Conservation (phyloP, 108 stramenopile genomes). For the Nannochloropsis gaditana region DNA sequence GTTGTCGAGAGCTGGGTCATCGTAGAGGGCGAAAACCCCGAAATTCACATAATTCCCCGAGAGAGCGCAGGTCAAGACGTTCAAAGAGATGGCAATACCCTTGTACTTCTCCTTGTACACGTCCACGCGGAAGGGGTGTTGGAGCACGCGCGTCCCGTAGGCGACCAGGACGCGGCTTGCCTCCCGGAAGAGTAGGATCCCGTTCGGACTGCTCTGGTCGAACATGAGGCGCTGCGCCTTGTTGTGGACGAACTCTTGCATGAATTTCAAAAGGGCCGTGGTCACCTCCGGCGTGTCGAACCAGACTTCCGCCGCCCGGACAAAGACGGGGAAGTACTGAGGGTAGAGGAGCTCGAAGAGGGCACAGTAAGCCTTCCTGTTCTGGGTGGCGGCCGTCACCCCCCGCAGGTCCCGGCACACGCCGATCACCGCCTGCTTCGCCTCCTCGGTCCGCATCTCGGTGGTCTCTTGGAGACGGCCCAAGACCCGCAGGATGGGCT, state of each 20-base stretch:
- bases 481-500: slow-evolving; percentile 71
- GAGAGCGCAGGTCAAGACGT: slow-evolving; percentile 81
- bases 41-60: slow-evolving; percentile 94
- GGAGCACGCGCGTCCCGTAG: slow-evolving; percentile 68
- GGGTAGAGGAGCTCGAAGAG: slow-evolving; percentile 89
- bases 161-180: slow-evolving; percentile 87
- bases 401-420: slow-evolving; percentile 89
- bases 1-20: slow-evolving; percentile 82
- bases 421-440: slow-evolving; percentile 65
- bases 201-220: slow-evolving; percentile 90
- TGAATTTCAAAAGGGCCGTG: slow-evolving; percentile 83
- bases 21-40: slow-evolving; percentile 92
- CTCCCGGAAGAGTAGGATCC: slow-evolving; percentile 90
- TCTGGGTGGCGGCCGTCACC: slow-evolving; percentile 80
- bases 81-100: slow-evolving; percentile 72
- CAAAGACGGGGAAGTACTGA: slow-evolving; percentile 69
- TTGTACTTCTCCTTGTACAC: slow-evolving; percentile 90
- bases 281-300: slow-evolving; percentile 85
- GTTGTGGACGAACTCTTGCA: slow-evolving; percentile 94
- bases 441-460: slow-evolving; percentile 39
- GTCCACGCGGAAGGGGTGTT: slow-evolving; percentile 39
- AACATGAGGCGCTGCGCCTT: slow-evolving; percentile 95
- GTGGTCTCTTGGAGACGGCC: slow-evolving; percentile 55
- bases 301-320: slow-evolving; percentile 82
- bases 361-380: slow-evolving; percentile 75